A percentile compares a stretch with the other conserved stretches of the same genome.
These are phyloP conservation scores for Serendipita sp. DNA, from an alignment of 768 basidiomycete genomes.

Conservation along the genomic window DNA sequence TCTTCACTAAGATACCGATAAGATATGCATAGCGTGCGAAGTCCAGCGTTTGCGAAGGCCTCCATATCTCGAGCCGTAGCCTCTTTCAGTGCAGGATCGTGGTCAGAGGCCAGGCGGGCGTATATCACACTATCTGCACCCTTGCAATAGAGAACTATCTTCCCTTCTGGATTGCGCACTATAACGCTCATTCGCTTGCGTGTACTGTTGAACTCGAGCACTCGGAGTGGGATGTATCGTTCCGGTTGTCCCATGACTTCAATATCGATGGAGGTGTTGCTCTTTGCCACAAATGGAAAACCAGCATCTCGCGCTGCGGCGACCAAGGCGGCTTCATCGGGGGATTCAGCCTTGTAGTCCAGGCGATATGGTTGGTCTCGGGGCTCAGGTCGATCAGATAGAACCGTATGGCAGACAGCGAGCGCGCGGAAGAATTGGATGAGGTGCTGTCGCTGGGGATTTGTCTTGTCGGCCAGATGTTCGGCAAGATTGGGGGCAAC, in stretches of 20 bases:
- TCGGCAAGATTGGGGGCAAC: constrained; percentile 74
- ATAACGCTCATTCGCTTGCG: constrained; percentile 93
- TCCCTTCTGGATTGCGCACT: constrained; percentile 69
- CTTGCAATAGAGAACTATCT: constrained; percentile 77
- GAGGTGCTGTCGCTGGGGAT: constrained; percentile 47
- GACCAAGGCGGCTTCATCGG: constrained; percentile 90
- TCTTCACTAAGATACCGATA: constrained; percentile 64
- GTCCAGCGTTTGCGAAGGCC: constrained; percentile 77
- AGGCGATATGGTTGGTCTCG: constrained; percentile 42
- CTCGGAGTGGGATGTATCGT: constrained; percentile 58
- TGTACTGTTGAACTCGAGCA: constrained; percentile 87
- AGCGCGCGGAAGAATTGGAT: constrained; percentile 86
- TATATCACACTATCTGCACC: constrained; percentile 97
- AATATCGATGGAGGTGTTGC: constrained; percentile 64
- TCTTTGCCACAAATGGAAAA: constrained; percentile 71
- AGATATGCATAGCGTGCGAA: constrained; percentile 83
- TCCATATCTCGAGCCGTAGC: constrained; percentile 81
- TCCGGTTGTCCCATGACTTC: constrained; percentile 84
- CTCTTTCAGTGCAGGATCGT: constrained; percentile 57
- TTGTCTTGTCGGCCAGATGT: constrained; percentile 47
- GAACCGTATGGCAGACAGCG: constrained; percentile 84
- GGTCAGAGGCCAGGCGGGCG: constrained; percentile 59
- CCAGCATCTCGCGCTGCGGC: constrained; percentile 83
- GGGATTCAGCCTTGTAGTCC: constrained; percentile 91
- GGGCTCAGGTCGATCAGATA: constrained; percentile 60